Conservation (phyloP, 2,329 filamentous ascomycete species). For the Fusarium penzigii region DNA sequence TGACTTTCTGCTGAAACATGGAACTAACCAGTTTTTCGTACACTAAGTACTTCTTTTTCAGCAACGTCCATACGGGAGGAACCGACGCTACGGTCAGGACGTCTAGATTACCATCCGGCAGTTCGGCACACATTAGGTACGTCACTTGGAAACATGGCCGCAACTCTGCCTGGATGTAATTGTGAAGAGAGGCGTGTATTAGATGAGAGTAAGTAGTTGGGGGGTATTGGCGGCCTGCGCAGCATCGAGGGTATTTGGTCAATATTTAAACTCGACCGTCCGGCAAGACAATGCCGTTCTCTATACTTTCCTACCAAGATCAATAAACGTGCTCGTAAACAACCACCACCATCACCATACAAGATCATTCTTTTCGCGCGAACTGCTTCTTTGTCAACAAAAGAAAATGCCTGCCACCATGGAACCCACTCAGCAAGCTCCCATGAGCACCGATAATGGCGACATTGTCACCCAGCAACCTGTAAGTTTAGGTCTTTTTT, state of each 20-base stretch:
- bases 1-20: not conserved
- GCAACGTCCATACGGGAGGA: no score
- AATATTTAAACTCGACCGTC: not conserved
- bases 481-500: constrained; percentile 30
- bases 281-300: not conserved
- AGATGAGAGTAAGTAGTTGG: not conserved
- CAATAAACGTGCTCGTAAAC: not conserved
- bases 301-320: not conserved
- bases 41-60: no score
- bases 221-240: not conserved
- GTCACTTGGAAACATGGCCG: no score
- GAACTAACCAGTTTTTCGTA: no score
- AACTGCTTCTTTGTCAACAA: constrained; percentile 1
- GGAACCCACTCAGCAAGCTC: constrained; percentile 45
- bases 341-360: not conserved
- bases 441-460: constrained; percentile 40
- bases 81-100: no score
- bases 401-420: constrained; percentile 40
- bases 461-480: constrained; percentile 45
- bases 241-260: not conserved
- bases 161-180: not conserved
- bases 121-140: no score
- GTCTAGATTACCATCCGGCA: no score
- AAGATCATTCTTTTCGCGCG: no score
- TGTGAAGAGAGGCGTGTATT: not conserved